Percentiles rank a stretch among this genome's conserved stretches.
Conservation (phyloP, 2,329 filamentous ascomycete genomes). For the Neocucurbitaria cava region DNA sequence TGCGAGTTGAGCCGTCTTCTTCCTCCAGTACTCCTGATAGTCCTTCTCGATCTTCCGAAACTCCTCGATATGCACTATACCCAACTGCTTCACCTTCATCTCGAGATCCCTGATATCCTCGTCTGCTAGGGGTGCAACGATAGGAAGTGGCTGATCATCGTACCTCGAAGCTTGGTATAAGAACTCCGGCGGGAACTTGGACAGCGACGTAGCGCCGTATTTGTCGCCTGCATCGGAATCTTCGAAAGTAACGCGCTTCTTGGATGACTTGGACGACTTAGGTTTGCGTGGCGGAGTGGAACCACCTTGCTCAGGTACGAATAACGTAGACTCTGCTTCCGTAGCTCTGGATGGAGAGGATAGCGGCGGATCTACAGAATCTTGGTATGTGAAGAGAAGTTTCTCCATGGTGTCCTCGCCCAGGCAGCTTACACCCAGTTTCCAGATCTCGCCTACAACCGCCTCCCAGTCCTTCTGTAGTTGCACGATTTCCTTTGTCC, state of each 20-base stretch:
- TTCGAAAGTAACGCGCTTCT: slow-evolving; percentile 36
- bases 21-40: slow-evolving; percentile 31
- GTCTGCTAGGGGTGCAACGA: slow-evolving; percentile 15
- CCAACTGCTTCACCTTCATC: slow-evolving; percentile 22
- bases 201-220: background rate
- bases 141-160: slow-evolving; percentile 5
- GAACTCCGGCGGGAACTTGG: slow-evolving; percentile 28
- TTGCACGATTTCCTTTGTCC: slow-evolving; percentile 23
- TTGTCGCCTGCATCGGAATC: background rate
- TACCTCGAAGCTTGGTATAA: slow-evolving; percentile 20
- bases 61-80: slow-evolving; percentile 25
- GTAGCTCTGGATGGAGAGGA: slow-evolving; percentile 2
- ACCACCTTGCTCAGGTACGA: slow-evolving; percentile 22
- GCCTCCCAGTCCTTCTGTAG: slow-evolving; percentile 37
- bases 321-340: slow-evolving; percentile 20
- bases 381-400: slow-evolving; percentile 22
- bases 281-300: background rate
- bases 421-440: slow-evolving; percentile 29
- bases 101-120: slow-evolving; percentile 23
- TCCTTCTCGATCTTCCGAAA: slow-evolving; percentile 29
- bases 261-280: too few relatives aligned
- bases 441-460: slow-evolving; percentile 39
- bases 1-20: slow-evolving; percentile 30
- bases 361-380: background rate
- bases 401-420: slow-evolving; percentile 29